Conservation (phyloP, 129 eudicot species). For the Lactuca sativa region DNA sequence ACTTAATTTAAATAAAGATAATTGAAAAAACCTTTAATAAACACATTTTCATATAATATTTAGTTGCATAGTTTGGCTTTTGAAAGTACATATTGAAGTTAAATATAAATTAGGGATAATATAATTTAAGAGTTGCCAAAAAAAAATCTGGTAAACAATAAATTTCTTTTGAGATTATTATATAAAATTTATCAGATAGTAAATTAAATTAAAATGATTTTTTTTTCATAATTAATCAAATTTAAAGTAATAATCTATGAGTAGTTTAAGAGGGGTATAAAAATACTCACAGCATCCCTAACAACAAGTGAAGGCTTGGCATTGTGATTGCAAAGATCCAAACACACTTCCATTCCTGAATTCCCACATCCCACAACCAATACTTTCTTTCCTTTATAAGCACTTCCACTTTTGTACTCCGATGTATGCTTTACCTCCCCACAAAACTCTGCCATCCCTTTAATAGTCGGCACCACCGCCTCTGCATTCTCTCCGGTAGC, state of each 20-base stretch:
- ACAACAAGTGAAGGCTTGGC: constrained; percentile 98
- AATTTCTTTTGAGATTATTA: neutral
- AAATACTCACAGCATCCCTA: constrained; percentile 76
- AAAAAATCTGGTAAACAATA: too few species aligned
- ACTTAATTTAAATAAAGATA: too few species aligned
- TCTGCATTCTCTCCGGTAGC: constrained; percentile 99
- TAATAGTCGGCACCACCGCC: constrained; percentile 70
- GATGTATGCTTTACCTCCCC: constrained; percentile 75
- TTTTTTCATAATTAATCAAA: neutral
- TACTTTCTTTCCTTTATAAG: constrained; percentile 68
- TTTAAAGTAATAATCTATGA: neutral
- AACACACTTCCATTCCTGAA: constrained; percentile 99
- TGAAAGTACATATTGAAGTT: neutral
- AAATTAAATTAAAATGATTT: too few species aligned
- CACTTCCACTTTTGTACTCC: constrained; percentile 73
- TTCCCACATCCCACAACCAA: constrained; percentile 97
- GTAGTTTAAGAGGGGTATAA: neutral
- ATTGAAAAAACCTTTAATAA: too few species aligned
- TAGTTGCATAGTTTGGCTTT: too few species aligned
- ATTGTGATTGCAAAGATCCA: constrained; percentile 86
- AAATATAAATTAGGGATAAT: neutral
- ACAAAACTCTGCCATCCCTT: constrained; percentile 68
- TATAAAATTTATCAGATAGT: too few species aligned
- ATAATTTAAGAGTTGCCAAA: too few species aligned
- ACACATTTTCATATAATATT: too few species aligned